Evolutionary conservation across 768 basidiomycete genomes (phyloP), one percentile per base, ranked within the genome.

Genomic region (Xanthoconium purpureum): DNA sequence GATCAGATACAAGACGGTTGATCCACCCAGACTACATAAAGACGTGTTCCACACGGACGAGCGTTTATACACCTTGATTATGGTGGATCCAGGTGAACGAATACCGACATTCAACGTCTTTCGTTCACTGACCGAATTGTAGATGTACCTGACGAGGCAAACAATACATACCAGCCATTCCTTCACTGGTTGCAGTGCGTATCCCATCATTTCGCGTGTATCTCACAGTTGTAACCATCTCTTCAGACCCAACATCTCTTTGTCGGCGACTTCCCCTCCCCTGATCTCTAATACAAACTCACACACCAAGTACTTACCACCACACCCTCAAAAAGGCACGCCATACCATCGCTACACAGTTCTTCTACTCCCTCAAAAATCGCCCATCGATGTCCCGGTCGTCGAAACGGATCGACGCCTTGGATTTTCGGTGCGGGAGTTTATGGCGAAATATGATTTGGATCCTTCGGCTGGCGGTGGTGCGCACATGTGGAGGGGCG

Each of bases 291-390:
- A 77, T 37, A 65, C 79, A 50, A 75, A 81, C 59, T 71, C 77
- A 2, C 88, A 90, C 68, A 89, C 88, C 7, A 74, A 75, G 28
- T 98, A 95, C 71, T 77, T 95, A 60, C 90, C 96, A 6, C 97
- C 95, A 5, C 94, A 97, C 62, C 96, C 96, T 4, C 89, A 93
- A 68, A 81, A 82, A 37, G 94, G 94, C 48, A 88, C 94, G 12
- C 84, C 84, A 0, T 94, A 91, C 73, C 96, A 99, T 73, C 92
- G 96, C 58, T 97, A 96, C 71, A 82, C 84, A 10, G 62, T 88
- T 43, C 75, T 96, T 30, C 75, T 96, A 30, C 78, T 95, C 46
- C 85, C 84, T 11, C 93, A 96, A 63, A 77, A 81, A 68, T 83
- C 39, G 66, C 54, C 50, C 1, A 52, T 74, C 9, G 63, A 80